These are phyloP conservation scores for Ramaria sp. DNA, from an alignment of 768 basidiomycete genomes.

Conservation along the genomic window DNA sequence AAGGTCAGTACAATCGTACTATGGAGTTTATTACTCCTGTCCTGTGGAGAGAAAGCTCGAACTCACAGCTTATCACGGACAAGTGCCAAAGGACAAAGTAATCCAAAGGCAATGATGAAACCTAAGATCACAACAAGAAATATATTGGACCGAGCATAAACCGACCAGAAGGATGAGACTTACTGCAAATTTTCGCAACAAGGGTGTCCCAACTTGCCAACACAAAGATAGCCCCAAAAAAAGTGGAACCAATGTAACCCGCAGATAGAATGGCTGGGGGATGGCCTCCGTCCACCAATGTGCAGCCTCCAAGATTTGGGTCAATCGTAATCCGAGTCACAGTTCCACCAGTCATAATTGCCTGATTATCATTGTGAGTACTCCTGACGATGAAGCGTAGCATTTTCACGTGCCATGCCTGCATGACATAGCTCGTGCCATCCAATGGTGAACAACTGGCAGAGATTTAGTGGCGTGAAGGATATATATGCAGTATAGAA, in stretches of 20 bases:
- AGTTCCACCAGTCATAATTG: constrained; percentile 67
- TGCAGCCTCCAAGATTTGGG: constrained; percentile 68
- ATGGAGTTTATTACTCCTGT: constrained; percentile 7
- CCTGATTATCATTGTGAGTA: constrained; percentile 28
- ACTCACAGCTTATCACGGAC: constrained; percentile 86
- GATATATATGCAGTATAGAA: background rate
- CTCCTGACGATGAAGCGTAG: constrained; percentile 2
- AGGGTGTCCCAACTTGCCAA: constrained; percentile 82
- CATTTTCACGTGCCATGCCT: constrained; percentile 41
- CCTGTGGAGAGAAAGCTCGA: background rate
- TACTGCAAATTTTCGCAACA: constrained; percentile 81
- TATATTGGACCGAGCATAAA: background rate
- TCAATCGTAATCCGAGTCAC: constrained; percentile 77
- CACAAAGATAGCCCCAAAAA: constrained; percentile 75
- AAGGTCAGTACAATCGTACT: constrained; percentile 82
- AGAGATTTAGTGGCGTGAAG: background rate
- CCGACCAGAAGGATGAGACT: background rate
- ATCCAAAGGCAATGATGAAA: constrained; percentile 78
- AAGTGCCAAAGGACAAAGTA: constrained; percentile 75
- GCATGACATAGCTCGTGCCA: constrained; percentile 87
- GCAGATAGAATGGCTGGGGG: constrained; percentile 63
- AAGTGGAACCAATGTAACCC: constrained; percentile 74
- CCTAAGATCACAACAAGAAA: background rate
- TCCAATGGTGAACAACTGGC: constrained; percentile 65
- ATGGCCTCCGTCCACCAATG: constrained; percentile 60